Percentiles rank a stretch among this genome's conserved stretches.
Evolutionary conservation across 148 eudicot species (phyloP).

Genomic region (Pouteria glomerata): DNA sequence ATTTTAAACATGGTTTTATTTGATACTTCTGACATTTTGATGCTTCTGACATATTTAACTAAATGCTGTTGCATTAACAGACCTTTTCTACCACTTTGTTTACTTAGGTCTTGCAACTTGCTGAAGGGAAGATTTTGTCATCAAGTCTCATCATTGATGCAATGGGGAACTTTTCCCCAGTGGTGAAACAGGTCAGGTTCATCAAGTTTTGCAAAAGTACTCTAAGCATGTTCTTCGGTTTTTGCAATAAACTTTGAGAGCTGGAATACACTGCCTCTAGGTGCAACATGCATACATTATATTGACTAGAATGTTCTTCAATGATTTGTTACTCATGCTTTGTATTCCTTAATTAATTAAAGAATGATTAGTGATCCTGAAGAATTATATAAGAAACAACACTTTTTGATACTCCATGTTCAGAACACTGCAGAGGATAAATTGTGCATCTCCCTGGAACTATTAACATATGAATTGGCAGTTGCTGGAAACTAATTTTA

Average conservation of each 20-base stretch:
- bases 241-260: background rate
- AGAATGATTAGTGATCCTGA: background rate
- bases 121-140: conserved; percentile 57
- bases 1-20: background rate
- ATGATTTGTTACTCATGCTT: background rate
- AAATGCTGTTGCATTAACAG: background rate
- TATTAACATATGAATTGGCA: background rate
- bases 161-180: conserved; percentile 97
- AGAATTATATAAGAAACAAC: no score
- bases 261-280: background rate
- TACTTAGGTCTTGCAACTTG: conserved; percentile 65
- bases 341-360: background rate
- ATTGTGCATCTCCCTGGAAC: background rate
- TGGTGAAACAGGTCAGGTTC: conserved; percentile 77
- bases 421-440: background rate
- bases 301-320: background rate
- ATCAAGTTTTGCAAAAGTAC: background rate
- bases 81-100: background rate
- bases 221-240: background rate
- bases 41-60: no score
- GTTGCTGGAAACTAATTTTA: no score
- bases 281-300: background rate
- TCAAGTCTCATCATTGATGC: conserved; percentile 81
- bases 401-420: background rate
- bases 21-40: no score